Evolutionary conservation across 768 basidiomycete species (phyloP).

Genomic region (Leccinum disarticulatum): DNA sequence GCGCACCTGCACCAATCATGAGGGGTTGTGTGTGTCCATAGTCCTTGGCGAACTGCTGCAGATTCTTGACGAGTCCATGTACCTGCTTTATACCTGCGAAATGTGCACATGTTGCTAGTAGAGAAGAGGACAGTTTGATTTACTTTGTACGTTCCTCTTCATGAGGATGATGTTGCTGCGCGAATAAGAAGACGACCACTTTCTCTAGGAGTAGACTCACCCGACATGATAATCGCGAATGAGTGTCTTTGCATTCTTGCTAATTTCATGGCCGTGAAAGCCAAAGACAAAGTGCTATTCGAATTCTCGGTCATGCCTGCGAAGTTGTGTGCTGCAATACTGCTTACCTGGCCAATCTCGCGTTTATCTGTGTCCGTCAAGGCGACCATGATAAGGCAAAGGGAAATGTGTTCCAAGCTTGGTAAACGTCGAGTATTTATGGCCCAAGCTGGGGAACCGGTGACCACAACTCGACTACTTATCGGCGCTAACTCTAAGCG

Average conservation of each 20-base stretch:
- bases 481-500: too few species aligned
- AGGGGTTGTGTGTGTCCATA: conserved; percentile 56
- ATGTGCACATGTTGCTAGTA: neutral
- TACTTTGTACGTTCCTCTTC: conserved; percentile 64
- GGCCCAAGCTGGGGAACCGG: neutral
- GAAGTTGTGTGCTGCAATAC: neutral
- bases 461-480: neutral
- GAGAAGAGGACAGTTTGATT: neutral
- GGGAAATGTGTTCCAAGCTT: neutral
- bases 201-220: conserved; percentile 20
- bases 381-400: conserved; percentile 14
- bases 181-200: neutral
- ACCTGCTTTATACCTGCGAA: conserved; percentile 54
- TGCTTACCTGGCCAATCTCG: conserved; percentile 45
- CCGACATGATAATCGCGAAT: conserved; percentile 65
- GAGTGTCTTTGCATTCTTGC: conserved; percentile 51
- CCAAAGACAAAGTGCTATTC: conserved; percentile 71
- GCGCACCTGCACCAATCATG: too few species aligned
- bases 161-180: conserved; percentile 60
- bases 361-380: conserved; percentile 41
- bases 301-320: neutral
- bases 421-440: conserved; percentile 1
- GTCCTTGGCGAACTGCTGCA: conserved; percentile 57
- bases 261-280: conserved; percentile 58
- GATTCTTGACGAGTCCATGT: conserved; percentile 42